Evolutionary conservation across 2,329 filamentous ascomycete species (phyloP).

Genomic region (Aspergillus intermedius): DNA sequence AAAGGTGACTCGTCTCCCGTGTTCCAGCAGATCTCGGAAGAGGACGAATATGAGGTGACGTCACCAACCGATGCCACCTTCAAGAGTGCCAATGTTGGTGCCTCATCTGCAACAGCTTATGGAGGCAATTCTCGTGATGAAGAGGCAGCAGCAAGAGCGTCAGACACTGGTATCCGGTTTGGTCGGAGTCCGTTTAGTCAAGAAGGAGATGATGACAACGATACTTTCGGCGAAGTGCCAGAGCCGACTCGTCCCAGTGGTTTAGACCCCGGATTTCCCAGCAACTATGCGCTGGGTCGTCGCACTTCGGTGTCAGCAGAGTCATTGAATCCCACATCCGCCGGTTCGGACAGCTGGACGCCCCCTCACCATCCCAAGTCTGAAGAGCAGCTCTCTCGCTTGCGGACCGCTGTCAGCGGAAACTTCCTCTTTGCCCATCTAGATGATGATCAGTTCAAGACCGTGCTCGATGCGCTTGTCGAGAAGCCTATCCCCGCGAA

Average conservation of each 20-base stretch:
- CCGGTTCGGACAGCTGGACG: constrained; percentile 80
- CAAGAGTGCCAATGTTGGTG: constrained; percentile 34
- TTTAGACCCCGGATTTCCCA: constrained; percentile 53
- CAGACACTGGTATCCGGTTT: constrained; percentile 21
- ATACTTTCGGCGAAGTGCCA: constrained; percentile 15
- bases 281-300: constrained; percentile 87
- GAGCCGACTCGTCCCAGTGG: constrained; percentile 20
- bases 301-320: constrained; percentile 96
- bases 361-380: constrained; percentile 82
- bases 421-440: constrained; percentile 95
- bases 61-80: constrained; percentile 65
- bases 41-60: constrained; percentile 74
- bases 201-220: constrained; percentile 14
- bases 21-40: constrained; percentile 65
- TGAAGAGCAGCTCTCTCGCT: constrained; percentile 67
- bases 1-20: constrained; percentile 46
- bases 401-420: constrained; percentile 72
- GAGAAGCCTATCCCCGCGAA: constrained; percentile 95
- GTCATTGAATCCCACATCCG: constrained; percentile 81
- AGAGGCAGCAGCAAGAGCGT: constrained; percentile 5
- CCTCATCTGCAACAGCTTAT: constrained; percentile 34
- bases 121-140: constrained; percentile 20
- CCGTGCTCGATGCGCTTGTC: constrained; percentile 82
- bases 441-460: constrained; percentile 83
- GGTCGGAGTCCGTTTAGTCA: constrained; percentile 29